Base-by-base conservation (phyloP, 345 rosid species). In the Salix udensis region DNA sequence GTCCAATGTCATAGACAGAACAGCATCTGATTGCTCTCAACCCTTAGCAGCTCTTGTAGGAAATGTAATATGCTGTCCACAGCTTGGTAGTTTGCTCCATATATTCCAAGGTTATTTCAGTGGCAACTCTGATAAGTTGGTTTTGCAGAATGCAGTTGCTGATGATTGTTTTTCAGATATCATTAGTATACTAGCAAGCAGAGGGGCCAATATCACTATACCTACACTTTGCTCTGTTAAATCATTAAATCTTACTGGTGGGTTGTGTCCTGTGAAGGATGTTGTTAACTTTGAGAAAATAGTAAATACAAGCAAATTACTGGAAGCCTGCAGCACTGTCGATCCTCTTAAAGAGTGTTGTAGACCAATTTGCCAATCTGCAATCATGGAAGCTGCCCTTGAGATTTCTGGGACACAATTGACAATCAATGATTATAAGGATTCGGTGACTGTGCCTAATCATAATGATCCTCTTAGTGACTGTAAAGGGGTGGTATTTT, bases 311-410 rank as follows among this genome's bases (percentile, higher is more conserved):
- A 91, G 88, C 88, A 90, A 90, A 72, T 83, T 95, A 71, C 87
- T 95, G 68, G 97, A 91, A 72, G 91, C 96, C 6, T 95, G 99
- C 76, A 74, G 91, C 76, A 81, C 84, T 16, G 89, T 95, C 74
- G 99, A 95, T 87, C 92, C 91, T 79, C 91, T 95, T 36, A 95
- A 93, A 76, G 99, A 95, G 81, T 93, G 97, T 64, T 95, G 98
- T 77, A 85, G 97, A 72, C 96, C 96, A 65, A 78, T 93, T 74
- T 96, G 99, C 83, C 96, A 90, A 80, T 89, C 91, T 67, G 97
- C 97, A 39, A 84, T 95, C 70, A 82, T 88, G 86, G 94, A 93
- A 86, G 96, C 98, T 82, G 92, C 92, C 55, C 86, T 95, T 81
- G 82, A 70, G 76, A 87, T 93, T 74, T 89, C 93, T 4, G 96